phyloP scores from a whole-genome alignment of 345 rosid species.

The Salix udensis region DNA sequence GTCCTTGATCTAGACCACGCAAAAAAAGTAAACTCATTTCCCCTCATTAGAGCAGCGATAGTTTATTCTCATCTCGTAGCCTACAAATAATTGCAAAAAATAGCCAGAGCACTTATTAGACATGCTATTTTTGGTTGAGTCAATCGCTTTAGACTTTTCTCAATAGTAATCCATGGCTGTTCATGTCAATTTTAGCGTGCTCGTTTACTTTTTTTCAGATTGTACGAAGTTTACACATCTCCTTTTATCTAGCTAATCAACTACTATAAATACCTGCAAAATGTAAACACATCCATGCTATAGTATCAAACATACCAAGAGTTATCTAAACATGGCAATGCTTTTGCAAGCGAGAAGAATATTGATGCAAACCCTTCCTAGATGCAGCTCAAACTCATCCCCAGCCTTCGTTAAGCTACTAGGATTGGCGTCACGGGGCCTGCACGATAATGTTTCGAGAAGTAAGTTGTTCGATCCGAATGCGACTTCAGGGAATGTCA shows the following conservation, averaged over 20 bases:
- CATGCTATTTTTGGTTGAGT: no score
- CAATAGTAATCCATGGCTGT: no score
- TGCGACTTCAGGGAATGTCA: constrained; percentile 29
- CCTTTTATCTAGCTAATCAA: no score
- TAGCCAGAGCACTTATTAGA: no score
- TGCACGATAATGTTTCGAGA: neutral
- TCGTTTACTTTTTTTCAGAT: no score
- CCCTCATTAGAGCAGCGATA: no score
- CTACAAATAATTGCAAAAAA: no score
- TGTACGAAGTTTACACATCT: no score
- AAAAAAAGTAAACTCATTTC: neutral
- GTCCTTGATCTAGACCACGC: neutral
- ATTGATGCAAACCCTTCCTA: neutral
- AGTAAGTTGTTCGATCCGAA: constrained; percentile 6
- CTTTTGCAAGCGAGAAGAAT: neutral
- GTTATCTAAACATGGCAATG: neutral
- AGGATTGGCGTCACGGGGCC: neutral
- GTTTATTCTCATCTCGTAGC: no score
- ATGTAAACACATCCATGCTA: neutral
- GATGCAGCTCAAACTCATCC: neutral
- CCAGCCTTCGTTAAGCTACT: neutral
- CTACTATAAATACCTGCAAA: neutral
- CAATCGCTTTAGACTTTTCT: no score
- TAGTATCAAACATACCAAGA: neutral
- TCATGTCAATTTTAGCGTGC: no score